Percentiles rank a stretch among this genome's conserved stretches.
Evolutionary conservation across 768 basidiomycete species (phyloP).

Genomic region (Tremella yokohamensis): DNA sequence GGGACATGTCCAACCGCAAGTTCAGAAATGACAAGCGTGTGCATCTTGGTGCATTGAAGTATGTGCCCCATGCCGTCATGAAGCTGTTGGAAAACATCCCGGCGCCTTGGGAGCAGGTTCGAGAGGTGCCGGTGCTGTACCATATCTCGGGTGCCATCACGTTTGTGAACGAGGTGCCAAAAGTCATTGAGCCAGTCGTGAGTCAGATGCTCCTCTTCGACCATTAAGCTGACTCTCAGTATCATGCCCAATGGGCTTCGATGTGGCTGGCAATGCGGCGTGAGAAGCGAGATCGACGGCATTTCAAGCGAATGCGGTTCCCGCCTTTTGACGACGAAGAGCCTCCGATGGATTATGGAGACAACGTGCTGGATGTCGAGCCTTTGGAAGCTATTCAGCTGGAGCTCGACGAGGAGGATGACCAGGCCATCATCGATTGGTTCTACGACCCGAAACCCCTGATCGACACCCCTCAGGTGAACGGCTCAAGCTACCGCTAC

Average conservation of each 20-base stretch:
- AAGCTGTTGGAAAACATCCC: conserved; percentile 98
- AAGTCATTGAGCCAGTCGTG: conserved; percentile 84
- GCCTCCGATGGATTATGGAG: conserved; percentile 96
- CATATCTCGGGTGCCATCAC: conserved; percentile 99
- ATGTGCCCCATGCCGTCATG: conserved; percentile 98
- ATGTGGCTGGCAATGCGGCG: conserved; percentile 99
- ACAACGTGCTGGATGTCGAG: conserved; percentile 96
- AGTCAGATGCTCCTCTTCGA: background rate
- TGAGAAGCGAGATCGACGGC: conserved; percentile 95
- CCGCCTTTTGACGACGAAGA: conserved; percentile 99
- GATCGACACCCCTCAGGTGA: conserved; percentile 81
- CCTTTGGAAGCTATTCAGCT: conserved; percentile 96
- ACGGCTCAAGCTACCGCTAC: conserved; percentile 86
- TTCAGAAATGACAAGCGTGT: conserved; percentile 99
- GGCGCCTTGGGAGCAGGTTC: conserved; percentile 97
- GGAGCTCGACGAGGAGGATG: conserved; percentile 89
- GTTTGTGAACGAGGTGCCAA: conserved; percentile 97
- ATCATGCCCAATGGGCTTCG: conserved; percentile 98
- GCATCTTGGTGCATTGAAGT: conserved; percentile 88
- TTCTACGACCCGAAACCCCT: conserved; percentile 97
- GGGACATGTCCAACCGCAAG: conserved; percentile 99
- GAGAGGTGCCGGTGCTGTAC: conserved; percentile 96
- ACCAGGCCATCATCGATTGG: conserved; percentile 88
- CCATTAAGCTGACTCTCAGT: conserved; percentile 48
- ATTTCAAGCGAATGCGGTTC: conserved; percentile 99